Percentiles rank a stretch among this genome's conserved stretches.
phyloP scores from a whole-genome alignment of 1,284 basidiomycete genomes.

The Puccinia triticina region DNA sequence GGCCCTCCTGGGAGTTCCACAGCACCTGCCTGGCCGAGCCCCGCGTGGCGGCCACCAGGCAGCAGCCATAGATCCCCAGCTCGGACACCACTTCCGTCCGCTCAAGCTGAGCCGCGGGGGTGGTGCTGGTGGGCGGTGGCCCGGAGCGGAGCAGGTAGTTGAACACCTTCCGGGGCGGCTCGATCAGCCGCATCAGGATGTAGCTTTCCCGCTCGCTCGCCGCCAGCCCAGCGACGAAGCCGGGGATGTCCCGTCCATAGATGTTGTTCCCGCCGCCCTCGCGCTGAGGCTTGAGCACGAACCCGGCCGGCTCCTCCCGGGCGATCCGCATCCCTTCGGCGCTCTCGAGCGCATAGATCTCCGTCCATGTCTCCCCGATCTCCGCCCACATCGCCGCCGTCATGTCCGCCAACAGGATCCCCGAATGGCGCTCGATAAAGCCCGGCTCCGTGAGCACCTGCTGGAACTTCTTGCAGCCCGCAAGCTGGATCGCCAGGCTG shows the following conservation, averaged over 20 bases:
- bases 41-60: slow-evolving; percentile 68
- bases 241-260: slow-evolving; percentile 79
- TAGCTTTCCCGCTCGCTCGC: slow-evolving; percentile 71
- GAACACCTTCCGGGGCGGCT: slow-evolving; percentile 70
- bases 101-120: too few species aligned
- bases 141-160: slow-evolving; percentile 74
- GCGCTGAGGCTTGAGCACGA: slow-evolving; percentile 92
- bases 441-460: slow-evolving; percentile 78
- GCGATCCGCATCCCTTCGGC: neutral
- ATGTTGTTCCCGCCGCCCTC: slow-evolving; percentile 98
- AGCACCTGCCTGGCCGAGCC: neutral
- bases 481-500: slow-evolving; percentile 83
- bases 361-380: slow-evolving; percentile 26
- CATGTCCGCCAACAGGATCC: slow-evolving; percentile 66
- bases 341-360: slow-evolving; percentile 29
- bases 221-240: slow-evolving; percentile 70
- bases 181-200: slow-evolving; percentile 91
- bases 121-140: too few species aligned
- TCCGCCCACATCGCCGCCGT: slow-evolving; percentile 50
- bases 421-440: slow-evolving; percentile 66
- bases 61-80: slow-evolving; percentile 87
- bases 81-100: slow-evolving; percentile 81
- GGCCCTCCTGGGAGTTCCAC: slow-evolving; percentile 71
- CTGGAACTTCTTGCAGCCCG: slow-evolving; percentile 94
- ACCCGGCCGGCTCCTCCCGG: slow-evolving; percentile 58